These are phyloP conservation scores for Penicillium parvum DNA, from an alignment of 495 filamentous ascomycete species.

Conservation along the genomic window DNA sequence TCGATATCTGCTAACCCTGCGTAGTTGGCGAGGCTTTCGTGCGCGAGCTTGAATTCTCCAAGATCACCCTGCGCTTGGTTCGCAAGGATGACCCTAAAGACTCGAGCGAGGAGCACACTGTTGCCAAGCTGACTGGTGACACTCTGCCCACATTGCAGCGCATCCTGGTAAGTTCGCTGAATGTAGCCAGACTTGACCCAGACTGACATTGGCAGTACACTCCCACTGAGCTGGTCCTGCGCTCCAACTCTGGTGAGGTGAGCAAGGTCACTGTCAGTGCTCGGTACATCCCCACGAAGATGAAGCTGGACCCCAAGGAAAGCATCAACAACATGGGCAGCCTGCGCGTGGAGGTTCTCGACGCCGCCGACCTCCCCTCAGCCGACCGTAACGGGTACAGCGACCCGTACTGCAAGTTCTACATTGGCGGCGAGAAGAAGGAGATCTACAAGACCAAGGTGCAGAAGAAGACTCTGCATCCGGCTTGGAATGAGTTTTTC, in stretches of 20 bases:
- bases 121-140: slow-evolving; percentile 79
- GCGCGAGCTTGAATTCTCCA: slow-evolving; percentile 91
- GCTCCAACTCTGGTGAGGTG: slow-evolving; percentile 65
- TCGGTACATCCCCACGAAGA: slow-evolving; percentile 89
- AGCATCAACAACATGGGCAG: slow-evolving; percentile 98
- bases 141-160: slow-evolving; percentile 82
- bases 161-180: no score
- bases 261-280: slow-evolving; percentile 85
- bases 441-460: slow-evolving; percentile 88
- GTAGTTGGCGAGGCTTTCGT: slow-evolving; percentile 88
- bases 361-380: slow-evolving; percentile 80
- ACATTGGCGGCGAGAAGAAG: slow-evolving; percentile 76
- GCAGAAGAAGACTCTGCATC: slow-evolving; percentile 94
- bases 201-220: no score
- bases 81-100: slow-evolving; percentile 70
- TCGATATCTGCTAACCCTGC: slow-evolving; percentile 5
- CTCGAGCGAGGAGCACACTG: slow-evolving; percentile 63
- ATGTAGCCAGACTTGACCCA: no score
- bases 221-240: slow-evolving; percentile 74
- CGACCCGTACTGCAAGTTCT: slow-evolving; percentile 95
- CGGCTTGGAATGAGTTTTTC: slow-evolving; percentile 94
- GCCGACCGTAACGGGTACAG: slow-evolving; percentile 95
- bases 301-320: slow-evolving; percentile 89
- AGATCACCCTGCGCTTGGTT: slow-evolving; percentile 79
- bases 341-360: slow-evolving; percentile 84